These are phyloP conservation scores for Anisodus tanguticus DNA, from an alignment of 257 asterid species.

Conservation along the genomic window DNA sequence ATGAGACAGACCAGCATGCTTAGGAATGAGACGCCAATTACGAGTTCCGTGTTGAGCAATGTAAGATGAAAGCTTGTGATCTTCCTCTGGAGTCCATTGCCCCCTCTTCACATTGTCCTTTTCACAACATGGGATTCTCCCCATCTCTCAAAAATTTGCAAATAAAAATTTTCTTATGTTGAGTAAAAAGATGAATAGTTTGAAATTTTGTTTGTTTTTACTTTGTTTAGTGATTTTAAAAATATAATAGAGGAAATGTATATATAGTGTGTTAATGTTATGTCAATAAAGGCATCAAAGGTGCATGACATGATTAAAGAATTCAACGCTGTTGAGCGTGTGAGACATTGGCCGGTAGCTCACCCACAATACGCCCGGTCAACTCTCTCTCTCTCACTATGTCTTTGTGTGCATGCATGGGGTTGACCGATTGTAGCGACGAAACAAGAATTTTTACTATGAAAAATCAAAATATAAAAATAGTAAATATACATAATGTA, in stretches of 20 bases:
- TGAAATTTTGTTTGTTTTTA: background rate
- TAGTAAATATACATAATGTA: too few relatives aligned
- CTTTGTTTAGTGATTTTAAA: background rate
- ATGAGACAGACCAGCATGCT: slow-evolving; percentile 68
- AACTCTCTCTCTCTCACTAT: slow-evolving; percentile 31
- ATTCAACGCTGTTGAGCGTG: slow-evolving; percentile 95
- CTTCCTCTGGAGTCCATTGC: slow-evolving; percentile 98
- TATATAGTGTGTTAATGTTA: slow-evolving; percentile 16
- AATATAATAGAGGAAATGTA: background rate
- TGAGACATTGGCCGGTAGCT: slow-evolving; percentile 78
- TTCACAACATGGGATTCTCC: slow-evolving; percentile 90
- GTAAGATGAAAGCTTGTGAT: slow-evolving; percentile 90
- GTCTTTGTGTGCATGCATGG: background rate
- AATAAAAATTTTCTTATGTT: background rate
- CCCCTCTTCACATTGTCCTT: slow-evolving; percentile 89
- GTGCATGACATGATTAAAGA: slow-evolving; percentile 75
- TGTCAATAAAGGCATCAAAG: slow-evolving; percentile 37
- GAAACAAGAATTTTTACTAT: too few relatives aligned
- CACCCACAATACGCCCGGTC: slow-evolving; percentile 81
- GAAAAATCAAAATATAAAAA: too few relatives aligned
- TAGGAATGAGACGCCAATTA: slow-evolving; percentile 98
- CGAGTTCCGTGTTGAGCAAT: slow-evolving; percentile 93
- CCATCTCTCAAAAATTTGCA: slow-evolving; percentile 50
- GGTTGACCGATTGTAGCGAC: background rate
- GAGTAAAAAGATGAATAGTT: background rate